Percentiles rank a stretch among this genome's conserved stretches.
Conservation (phyloP, 805 yeast genomes). For the Ascoidea asiatica region DNA sequence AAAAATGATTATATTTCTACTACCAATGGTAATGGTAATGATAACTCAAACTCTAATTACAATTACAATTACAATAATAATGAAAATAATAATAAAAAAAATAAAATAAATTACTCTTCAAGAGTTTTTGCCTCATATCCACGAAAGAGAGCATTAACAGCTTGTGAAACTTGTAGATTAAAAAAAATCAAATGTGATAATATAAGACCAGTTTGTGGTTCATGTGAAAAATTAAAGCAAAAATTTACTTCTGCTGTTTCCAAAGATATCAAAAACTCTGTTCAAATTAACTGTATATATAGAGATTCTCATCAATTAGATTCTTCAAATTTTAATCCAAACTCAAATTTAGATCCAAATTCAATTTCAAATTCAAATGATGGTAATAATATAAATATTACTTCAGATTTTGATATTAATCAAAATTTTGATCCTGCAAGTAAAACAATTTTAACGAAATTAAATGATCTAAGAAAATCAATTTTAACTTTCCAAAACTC, state of each 20-base stretch:
- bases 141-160: constrained; percentile 2
- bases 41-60: too few relatives aligned
- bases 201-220: constrained; percentile 4
- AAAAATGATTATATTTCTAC: too few relatives aligned
- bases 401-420: background rate
- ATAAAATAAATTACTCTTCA: too few relatives aligned
- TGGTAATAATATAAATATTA: background rate
- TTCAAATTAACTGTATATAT: background rate
- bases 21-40: too few relatives aligned
- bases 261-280: background rate
- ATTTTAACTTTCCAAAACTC: background rate
- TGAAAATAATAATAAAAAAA: too few relatives aligned
- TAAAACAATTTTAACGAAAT: background rate
- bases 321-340: background rate
- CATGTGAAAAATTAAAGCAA: background rate
- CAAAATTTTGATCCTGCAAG: constrained; percentile 1
- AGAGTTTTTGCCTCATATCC: background rate
- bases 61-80: too few relatives aligned
- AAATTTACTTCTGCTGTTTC: too few relatives aligned
- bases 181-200: constrained; percentile 5
- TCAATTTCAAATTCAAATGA: too few relatives aligned
- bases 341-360: background rate
- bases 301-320: background rate
- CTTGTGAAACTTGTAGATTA: constrained; percentile 4
- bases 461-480: background rate